Evolutionary conservation across 2,329 filamentous ascomycete genomes (phyloP), one percentile per base, ranked within the genome.

Genomic region (Xylariaceae sp.): DNA sequence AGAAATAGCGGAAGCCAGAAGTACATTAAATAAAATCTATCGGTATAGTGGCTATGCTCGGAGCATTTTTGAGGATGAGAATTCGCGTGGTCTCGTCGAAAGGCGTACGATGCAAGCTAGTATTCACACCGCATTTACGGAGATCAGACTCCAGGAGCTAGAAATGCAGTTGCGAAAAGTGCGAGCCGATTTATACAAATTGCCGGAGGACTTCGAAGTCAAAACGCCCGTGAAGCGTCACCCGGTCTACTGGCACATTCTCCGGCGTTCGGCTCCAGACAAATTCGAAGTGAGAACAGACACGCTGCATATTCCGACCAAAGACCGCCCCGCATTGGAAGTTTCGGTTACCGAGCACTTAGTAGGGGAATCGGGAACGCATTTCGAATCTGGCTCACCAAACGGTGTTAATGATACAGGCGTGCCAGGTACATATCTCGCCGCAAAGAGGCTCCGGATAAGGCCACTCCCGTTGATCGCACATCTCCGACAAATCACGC

Each of bases 151-250:
- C 12, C n/a, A 44, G 21, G 30, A 37, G 16, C 48, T 52, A 1
- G 53, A 52, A 30, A n/a, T 44, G 15, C 26, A 55, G n/a, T 3
- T 55, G 12, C 37, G 43, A 21, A 16, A 32, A 48, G n/a, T 55
- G 19, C 43, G n/a, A 12, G 45, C 39, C 12, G 48, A 39, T 8
- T 13, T 55, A 2, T 48, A 55, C 30, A 52, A 55, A 5, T 40
- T 55, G 4, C 53, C 53, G 0, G 12, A 43, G 3, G 34, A 55
- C 22, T 48, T 49, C 10, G 22, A 48, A 7, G 22, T 40, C 22
- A 1, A 2, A 19, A 22, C 9, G 12, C 2, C 5, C 15, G 18
- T 18, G 29, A 7, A 2, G 30, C 2, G 26, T 6, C 43, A 55
- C 15, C 53, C 49, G 1, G 19, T 44, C 32, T 48, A 44, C 18